Conservation (phyloP, 257 asterid genomes). For the Dorcoceras hygrometricum region DNA sequence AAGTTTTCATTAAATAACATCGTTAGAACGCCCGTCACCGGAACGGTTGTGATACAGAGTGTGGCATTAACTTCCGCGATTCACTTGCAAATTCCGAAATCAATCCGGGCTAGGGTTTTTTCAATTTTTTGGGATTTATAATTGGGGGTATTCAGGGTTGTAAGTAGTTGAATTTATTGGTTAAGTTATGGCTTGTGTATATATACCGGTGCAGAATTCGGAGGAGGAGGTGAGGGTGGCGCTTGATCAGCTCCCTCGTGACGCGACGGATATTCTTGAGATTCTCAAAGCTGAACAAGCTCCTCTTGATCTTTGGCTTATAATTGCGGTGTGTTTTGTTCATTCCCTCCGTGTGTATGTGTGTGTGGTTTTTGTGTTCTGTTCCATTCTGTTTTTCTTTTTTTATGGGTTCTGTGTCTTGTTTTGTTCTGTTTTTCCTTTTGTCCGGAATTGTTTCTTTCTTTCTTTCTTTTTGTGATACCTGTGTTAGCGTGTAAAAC, state of each 20-base stretch:
- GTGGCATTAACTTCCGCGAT: background rate
- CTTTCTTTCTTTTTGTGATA: no score
- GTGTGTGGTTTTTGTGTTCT: background rate
- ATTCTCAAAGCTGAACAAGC: conserved; percentile 99
- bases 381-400: background rate
- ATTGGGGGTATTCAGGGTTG: conserved; percentile 4
- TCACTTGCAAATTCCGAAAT: background rate
- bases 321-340: conserved; percentile 63
- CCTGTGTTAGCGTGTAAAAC: background rate
- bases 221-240: conserved; percentile 96
- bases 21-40: background rate
- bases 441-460: no score
- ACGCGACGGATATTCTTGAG: conserved; percentile 94
- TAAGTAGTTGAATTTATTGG: conserved; percentile 7
- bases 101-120: background rate
- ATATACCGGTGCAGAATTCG: conserved; percentile 92
- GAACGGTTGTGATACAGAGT: background rate
- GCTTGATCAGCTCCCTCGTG: conserved; percentile 96
- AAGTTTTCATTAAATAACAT: no score
- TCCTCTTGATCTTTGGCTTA: conserved; percentile 96
- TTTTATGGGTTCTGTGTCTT: background rate
- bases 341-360: background rate
- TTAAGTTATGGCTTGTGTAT: conserved; percentile 58
- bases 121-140: background rate
- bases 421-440: background rate